A percentile compares a stretch with the other conserved stretches of the same genome.
These are phyloP conservation scores for Coemansia sp. DNA, from an alignment of 192 early-diverging fungal species.

Conservation along the genomic window DNA sequence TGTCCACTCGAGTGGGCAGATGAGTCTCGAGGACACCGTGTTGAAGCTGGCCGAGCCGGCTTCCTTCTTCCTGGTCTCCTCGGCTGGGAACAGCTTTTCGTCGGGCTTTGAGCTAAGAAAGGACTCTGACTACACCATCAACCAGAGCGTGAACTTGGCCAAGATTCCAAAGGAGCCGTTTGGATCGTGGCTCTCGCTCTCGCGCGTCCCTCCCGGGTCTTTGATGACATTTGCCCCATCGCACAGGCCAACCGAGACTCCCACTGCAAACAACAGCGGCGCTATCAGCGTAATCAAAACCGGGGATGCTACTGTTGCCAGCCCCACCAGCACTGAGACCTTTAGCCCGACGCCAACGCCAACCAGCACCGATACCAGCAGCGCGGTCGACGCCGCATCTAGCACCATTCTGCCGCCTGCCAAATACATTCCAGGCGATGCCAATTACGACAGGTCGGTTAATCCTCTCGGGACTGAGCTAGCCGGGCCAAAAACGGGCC, in stretches of 20 bases:
- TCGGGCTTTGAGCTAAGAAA: constrained; percentile 14
- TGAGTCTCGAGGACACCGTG: constrained; percentile 32
- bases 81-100: constrained; percentile 6
- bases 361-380: not conserved
- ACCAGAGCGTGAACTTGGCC: constrained; percentile 25
- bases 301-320: not conserved
- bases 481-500: constrained; percentile 30
- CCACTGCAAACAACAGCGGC: not conserved
- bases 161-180: constrained; percentile 32
- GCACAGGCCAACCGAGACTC: not conserved
- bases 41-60: constrained; percentile 23
- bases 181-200: constrained; percentile 27
- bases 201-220: constrained; percentile 7
- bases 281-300: not conserved
- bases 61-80: constrained; percentile 18
- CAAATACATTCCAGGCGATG: constrained; percentile 44
- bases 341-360: not conserved
- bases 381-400: not conserved
- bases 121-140: constrained; percentile 28
- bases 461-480: constrained; percentile 34
- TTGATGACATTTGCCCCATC: constrained; percentile 6
- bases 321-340: not conserved
- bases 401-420: constrained; percentile 28
- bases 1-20: constrained; percentile 32
- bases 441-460: constrained; percentile 32